phyloP scores from a whole-genome alignment of 2,329 filamentous ascomycete species.

The Penicillium frequentans region DNA sequence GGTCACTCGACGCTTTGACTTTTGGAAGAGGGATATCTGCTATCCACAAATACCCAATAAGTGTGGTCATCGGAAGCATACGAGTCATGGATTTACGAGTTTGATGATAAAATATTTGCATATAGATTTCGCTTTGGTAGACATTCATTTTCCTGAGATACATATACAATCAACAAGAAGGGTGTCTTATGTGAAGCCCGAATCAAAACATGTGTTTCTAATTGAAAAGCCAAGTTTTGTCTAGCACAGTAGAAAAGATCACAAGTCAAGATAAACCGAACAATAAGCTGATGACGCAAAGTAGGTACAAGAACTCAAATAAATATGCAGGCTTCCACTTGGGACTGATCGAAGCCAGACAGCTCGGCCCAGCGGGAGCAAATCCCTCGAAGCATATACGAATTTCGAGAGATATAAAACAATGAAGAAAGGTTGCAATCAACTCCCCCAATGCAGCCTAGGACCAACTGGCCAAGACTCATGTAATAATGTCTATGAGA shows the following conservation, averaged over 20 bases:
- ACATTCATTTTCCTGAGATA: not conserved
- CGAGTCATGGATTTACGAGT: slow-evolving; percentile 2
- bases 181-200: not conserved
- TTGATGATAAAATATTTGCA: slow-evolving; percentile 9
- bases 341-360: not conserved
- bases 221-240: not conserved
- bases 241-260: not conserved
- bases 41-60: not conserved
- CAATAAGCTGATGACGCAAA: not conserved
- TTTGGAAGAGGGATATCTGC: not conserved
- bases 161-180: not conserved
- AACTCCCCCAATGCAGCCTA: slow-evolving; percentile 25
- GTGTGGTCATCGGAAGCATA: not conserved
- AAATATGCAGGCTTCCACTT: not conserved
- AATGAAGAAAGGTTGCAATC: not conserved
- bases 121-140: not conserved
- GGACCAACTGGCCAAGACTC: slow-evolving; percentile 1
- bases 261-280: not conserved
- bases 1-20: not conserved
- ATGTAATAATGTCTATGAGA: slow-evolving; percentile 7
- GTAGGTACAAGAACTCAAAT: not conserved
- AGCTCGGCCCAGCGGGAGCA: not conserved
- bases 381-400: not conserved
- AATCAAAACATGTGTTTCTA: not conserved
- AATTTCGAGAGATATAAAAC: slow-evolving; percentile 3